Conservation (phyloP, 1,139 yeast species). For the Taphrina confusa region DNA sequence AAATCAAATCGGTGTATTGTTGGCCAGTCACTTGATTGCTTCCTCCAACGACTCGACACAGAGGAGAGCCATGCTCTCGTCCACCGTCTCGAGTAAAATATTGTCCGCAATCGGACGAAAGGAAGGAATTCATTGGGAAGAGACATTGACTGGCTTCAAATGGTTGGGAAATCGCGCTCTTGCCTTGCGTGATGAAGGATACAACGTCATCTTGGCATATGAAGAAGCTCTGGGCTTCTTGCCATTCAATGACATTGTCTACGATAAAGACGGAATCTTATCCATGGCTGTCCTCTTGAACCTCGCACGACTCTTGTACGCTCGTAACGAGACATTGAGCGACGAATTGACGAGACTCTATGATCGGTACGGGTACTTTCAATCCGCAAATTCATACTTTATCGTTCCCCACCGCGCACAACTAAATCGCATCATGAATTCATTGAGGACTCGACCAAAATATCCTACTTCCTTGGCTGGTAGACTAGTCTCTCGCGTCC, state of each 20-base stretch:
- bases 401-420: slow-evolving; percentile 57
- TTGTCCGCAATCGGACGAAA: slow-evolving; percentile 66
- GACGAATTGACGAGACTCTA: slow-evolving; percentile 62
- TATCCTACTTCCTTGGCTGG: slow-evolving; percentile 56
- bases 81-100: slow-evolving; percentile 89
- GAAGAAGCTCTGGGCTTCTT: slow-evolving; percentile 97
- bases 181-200: slow-evolving; percentile 65
- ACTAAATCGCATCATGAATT: slow-evolving; percentile 38
- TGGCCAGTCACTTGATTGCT: slow-evolving; percentile 61
- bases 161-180: slow-evolving; percentile 95
- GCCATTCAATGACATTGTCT: slow-evolving; percentile 65
- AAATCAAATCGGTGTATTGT: slow-evolving; percentile 82
- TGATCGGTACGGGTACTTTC: slow-evolving; percentile 70
- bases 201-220: slow-evolving; percentile 77
- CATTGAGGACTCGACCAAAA: slow-evolving; percentile 36
- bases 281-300: slow-evolving; percentile 81
- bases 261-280: slow-evolving; percentile 90
- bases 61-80: slow-evolving; percentile 62
- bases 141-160: slow-evolving; percentile 92
- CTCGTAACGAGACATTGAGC: slow-evolving; percentile 45
- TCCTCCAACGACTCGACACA: slow-evolving; percentile 37
- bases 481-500: slow-evolving; percentile 63
- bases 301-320: slow-evolving; percentile 56
- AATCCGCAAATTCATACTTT: slow-evolving; percentile 86
- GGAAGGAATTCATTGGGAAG: slow-evolving; percentile 65